Conservation (phyloP, 345 rosid genomes). For the Dovyalis caffra region DNA sequence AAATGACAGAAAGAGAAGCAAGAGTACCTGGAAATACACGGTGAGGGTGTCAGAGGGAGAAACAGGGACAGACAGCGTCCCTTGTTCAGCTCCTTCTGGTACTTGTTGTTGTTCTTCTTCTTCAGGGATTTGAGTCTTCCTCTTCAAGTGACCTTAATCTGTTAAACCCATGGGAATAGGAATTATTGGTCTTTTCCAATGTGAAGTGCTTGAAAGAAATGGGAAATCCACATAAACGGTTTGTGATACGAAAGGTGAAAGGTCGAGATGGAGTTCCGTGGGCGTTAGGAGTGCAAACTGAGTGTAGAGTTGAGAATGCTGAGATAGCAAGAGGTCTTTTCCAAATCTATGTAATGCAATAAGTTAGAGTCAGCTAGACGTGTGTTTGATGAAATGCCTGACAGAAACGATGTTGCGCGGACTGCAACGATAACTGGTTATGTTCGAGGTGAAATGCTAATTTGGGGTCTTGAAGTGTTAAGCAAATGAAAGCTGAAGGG, state of each 20-base stretch:
- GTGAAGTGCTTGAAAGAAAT: slow-evolving; percentile 26
- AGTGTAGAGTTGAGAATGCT: slow-evolving; percentile 11
- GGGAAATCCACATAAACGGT: slow-evolving; percentile 11
- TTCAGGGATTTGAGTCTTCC: slow-evolving; percentile 42
- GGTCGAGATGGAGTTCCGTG: background rate
- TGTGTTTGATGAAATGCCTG: background rate
- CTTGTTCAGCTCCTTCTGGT: slow-evolving; percentile 26
- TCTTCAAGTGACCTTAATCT: slow-evolving; percentile 55
- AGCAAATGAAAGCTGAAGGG: background rate
- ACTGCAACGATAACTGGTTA: background rate
- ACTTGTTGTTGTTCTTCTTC: slow-evolving; percentile 19
- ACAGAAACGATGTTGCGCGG: background rate
- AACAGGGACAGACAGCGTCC: slow-evolving; percentile 72
- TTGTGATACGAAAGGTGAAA: background rate
- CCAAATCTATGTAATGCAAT: too few relatives aligned
- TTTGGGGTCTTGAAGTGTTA: background rate
- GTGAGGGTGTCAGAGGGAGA: slow-evolving; percentile 88
- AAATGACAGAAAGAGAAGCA: background rate
- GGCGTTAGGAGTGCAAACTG: slow-evolving; percentile 14
- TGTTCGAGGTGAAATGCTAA: background rate
- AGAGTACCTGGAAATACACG: slow-evolving; percentile 71
- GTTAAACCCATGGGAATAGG: slow-evolving; percentile 10
- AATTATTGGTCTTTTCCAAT: background rate
- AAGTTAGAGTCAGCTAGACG: background rate
- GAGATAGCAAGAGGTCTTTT: too few relatives aligned